These are phyloP conservation scores for Zoysia pacifica DNA, from an alignment of 176 grass and related monocot genomes.

Conservation along the genomic window DNA sequence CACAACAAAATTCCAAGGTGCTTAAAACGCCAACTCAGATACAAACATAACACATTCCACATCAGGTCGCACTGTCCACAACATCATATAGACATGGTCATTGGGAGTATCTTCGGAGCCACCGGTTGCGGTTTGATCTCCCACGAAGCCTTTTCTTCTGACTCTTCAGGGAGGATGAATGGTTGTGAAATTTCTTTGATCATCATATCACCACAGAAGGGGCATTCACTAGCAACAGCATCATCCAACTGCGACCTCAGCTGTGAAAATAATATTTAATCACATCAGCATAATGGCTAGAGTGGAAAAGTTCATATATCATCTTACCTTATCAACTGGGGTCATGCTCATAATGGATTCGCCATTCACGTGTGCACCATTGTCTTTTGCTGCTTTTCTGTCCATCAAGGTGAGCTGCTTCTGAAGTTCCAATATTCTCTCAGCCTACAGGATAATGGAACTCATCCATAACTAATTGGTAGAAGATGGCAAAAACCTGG, in stretches of 20 bases:
- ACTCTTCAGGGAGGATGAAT: constrained; percentile 71
- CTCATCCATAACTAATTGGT: not conserved
- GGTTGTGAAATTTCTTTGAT: constrained; percentile 88
- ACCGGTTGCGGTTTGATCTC: constrained; percentile 69
- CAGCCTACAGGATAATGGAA: constrained; percentile 55
- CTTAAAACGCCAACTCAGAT: not conserved
- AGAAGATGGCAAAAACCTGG: not conserved
- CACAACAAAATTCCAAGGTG: not conserved
- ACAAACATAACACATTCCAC: not conserved
- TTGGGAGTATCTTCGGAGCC: constrained; percentile 74
- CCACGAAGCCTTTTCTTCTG: constrained; percentile 77
- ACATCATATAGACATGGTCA: constrained; percentile 75
- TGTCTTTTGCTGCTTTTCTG: constrained; percentile 55
- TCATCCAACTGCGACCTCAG: constrained; percentile 85
- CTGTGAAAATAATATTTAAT: constrained; percentile 38
- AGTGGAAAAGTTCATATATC: constrained; percentile 4
- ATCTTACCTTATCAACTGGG: constrained; percentile 75
- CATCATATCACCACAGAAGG: constrained; percentile 95
- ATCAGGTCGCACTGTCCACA: not conserved
- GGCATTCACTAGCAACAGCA: constrained; percentile 87
- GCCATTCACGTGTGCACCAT: constrained; percentile 45
- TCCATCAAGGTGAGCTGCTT: constrained; percentile 79
- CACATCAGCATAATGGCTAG: constrained; percentile 15
- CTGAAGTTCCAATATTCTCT: constrained; percentile 90
- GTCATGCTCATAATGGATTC: constrained; percentile 53